phyloP scores from a whole-genome alignment of 148 eudicot genomes.

The Hydrangea macrophylla region DNA sequence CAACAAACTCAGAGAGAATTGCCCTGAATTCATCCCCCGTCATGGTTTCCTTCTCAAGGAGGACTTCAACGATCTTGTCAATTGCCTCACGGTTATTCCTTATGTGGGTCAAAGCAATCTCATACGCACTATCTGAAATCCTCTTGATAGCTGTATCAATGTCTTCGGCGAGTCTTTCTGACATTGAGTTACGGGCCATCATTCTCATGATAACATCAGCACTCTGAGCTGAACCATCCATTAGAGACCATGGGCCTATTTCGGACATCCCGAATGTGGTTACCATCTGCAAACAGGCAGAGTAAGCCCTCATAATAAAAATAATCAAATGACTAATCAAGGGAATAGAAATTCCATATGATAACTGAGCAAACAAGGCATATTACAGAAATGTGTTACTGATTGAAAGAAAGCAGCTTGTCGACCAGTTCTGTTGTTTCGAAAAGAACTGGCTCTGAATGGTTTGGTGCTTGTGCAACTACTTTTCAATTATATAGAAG shows the following conservation, averaged over 20 bases:
- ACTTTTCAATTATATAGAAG: no score
- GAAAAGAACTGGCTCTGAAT: neutral
- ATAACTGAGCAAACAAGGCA: neutral
- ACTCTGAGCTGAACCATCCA: conserved; percentile 83
- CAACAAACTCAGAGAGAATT: conserved; percentile 74
- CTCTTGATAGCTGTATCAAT: conserved; percentile 86
- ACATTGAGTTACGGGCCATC: conserved; percentile 99
- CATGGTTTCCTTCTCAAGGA: conserved; percentile 89
- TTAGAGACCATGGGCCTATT: conserved; percentile 97
- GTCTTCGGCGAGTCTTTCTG: conserved; percentile 94
- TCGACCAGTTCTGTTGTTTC: no score
- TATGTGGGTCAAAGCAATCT: conserved; percentile 81
- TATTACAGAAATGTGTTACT: neutral
- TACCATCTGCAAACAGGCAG: conserved; percentile 56
- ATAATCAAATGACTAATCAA: neutral
- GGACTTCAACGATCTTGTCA: conserved; percentile 93
- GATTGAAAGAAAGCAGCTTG: no score
- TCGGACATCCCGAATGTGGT: conserved; percentile 97
- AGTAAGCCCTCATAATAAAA: neutral
- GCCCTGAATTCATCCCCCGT: conserved; percentile 95
- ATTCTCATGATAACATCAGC: conserved; percentile 92
- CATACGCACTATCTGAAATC: conserved; percentile 76
- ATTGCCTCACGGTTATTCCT: conserved; percentile 92
- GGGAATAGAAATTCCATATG: neutral
- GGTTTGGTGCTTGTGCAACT: no score